Percentiles rank a stretch among this genome's conserved stretches.
phyloP scores from a whole-genome alignment of 495 filamentous ascomycete genomes.

The Neurospora sp. region DNA sequence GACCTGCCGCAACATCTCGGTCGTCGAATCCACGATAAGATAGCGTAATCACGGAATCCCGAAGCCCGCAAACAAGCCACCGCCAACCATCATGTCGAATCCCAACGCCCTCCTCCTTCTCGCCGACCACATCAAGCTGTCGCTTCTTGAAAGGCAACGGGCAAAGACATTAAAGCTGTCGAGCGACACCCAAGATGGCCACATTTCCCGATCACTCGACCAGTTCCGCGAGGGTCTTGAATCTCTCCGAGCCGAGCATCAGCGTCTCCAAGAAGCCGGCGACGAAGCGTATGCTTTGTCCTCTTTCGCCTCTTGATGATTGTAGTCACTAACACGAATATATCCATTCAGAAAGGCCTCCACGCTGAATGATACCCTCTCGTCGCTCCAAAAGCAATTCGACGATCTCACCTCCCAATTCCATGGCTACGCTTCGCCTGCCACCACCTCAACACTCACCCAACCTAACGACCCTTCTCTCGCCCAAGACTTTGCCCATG shows the following conservation, averaged over 20 bases:
- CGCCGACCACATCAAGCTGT: constrained; percentile 70
- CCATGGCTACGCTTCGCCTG: constrained; percentile 46
- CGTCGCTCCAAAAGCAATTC: constrained; percentile 47
- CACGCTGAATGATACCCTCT: constrained; percentile 37
- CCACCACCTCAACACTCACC: constrained; percentile 40
- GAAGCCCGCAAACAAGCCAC: background rate
- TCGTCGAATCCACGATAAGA: background rate
- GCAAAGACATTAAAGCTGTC: constrained; percentile 72
- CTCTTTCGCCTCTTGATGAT: background rate
- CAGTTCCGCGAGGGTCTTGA: constrained; percentile 77
- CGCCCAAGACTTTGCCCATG: constrained; percentile 55
- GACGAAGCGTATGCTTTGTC: constrained; percentile 40
- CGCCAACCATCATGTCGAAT: constrained; percentile 34
- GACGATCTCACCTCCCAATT: constrained; percentile 49
- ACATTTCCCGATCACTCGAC: constrained; percentile 82
- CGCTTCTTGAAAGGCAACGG: constrained; percentile 77
- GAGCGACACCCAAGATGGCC: constrained; percentile 76
- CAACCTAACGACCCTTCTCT: constrained; percentile 61
- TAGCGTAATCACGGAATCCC: background rate
- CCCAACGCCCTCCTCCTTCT: constrained; percentile 61
- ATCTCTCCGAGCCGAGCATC: constrained; percentile 56
- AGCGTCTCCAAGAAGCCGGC: constrained; percentile 48
- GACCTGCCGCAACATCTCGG: background rate
- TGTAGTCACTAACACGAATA: background rate
- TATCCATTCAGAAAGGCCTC: constrained; percentile 30